Evolutionary conservation across 768 basidiomycete species (phyloP), one percentile per base, ranked within the genome.

Genomic region (Obba rivulosa): DNA sequence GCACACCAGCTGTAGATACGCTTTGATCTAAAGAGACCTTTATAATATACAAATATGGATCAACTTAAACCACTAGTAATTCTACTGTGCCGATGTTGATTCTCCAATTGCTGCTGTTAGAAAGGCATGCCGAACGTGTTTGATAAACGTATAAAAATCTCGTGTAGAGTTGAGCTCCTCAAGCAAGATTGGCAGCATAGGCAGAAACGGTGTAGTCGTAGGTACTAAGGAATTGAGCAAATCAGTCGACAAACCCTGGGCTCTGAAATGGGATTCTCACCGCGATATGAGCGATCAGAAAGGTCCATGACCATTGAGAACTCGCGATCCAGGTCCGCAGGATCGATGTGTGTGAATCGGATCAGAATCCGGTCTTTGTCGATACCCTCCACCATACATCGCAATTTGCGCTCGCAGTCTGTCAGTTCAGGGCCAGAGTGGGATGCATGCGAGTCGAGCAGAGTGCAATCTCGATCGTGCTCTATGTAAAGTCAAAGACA

Each of bases 271-370:
- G 2, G 17, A 20, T 31, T 34, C 75, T 31, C 39, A 91, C 92
- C 87, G 72, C 78, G 78, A 57, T 87, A 91, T 2, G 68, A 67
- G 21, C 71, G 66, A 20, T 67, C 66, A 2, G 83, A 80, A 17
- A 89, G 71, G 58, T 94, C 88, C n/a, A 93, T 63, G 0, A 91
- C 81, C 49, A 93, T 70, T 49, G 76, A 81, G 49, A 82, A 89
- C 54, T 90, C 87, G 24, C 77, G 71, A 8, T 78, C 71, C 2
- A 72, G 70, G 40, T 85, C 77, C 3, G 66, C 54, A 4, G 74
- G 69, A 58, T 91, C 85, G 34, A 92, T 60, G 48, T 78, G 67
- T 9, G 75, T 75, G 63, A 92, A 92, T 4, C 83, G 80, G 46
- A 93, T 69, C 40, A 92, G 74, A 17, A 93, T 73, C 41, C 80